Conservation (phyloP, 768 basidiomycete species). For the Chlorophyllum brunneum region DNA sequence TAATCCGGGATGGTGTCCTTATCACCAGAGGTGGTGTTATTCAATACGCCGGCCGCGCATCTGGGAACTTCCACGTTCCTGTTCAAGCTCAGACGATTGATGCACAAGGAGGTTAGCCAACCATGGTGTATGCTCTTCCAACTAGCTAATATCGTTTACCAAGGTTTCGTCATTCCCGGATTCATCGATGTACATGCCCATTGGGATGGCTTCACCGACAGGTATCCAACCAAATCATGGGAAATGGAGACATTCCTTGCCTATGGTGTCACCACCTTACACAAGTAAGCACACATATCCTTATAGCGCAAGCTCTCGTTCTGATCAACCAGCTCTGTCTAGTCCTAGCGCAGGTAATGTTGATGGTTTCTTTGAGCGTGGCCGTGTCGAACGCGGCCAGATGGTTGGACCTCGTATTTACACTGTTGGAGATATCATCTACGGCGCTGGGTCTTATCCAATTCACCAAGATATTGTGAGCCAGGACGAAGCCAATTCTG, state of each 20-base stretch:
- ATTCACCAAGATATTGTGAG: slow-evolving; percentile 63
- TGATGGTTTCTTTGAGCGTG: slow-evolving; percentile 60
- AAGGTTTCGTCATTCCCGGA: slow-evolving; percentile 65
- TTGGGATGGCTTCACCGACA: slow-evolving; percentile 52
- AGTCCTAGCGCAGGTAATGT: slow-evolving; percentile 67
- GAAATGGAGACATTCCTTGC: slow-evolving; percentile 73
- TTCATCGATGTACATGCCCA: slow-evolving; percentile 79
- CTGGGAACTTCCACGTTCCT: slow-evolving; percentile 28
- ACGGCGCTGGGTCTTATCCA: slow-evolving; percentile 43
- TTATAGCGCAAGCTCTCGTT: neutral
- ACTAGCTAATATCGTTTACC: neutral
- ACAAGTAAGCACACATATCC: slow-evolving; percentile 53
- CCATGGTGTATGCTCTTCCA: neutral
- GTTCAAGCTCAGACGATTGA: slow-evolving; percentile 40
- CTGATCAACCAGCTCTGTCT: neutral
- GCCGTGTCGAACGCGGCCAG: slow-evolving; percentile 63
- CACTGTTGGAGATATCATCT: slow-evolving; percentile 63
- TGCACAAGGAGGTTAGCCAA: slow-evolving; percentile 53
- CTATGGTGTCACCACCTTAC: slow-evolving; percentile 72
- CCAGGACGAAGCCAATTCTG: slow-evolving; percentile 58
- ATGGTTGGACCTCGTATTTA: slow-evolving; percentile 71
- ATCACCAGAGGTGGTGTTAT: slow-evolving; percentile 57
- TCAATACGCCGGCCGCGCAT: slow-evolving; percentile 36
- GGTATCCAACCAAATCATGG: slow-evolving; percentile 66
- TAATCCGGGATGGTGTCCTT: slow-evolving; percentile 50